Evolutionary conservation across 2,329 filamentous ascomycete species (phyloP), one percentile per base, ranked within the genome.

Genomic region (Epichloe elymi): DNA sequence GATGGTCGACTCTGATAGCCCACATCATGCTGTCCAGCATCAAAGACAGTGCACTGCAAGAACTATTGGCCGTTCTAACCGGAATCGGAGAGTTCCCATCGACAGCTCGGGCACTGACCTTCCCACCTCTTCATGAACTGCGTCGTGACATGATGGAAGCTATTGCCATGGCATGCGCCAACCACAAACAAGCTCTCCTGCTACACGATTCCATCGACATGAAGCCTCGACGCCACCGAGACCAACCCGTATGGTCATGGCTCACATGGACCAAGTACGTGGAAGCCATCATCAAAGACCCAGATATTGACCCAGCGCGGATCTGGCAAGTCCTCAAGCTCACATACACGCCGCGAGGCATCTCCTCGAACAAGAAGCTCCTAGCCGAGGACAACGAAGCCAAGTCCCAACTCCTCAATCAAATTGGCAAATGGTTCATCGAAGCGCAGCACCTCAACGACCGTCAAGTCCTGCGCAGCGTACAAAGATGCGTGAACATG

Each of bases 241-340:
- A 52, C 30, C 46, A 57, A 11, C 49, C 48, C 1, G 7, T 48
- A 4, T 66, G 66, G 61, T 47, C 58, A 15, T 70, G 67, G 65
- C 57, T 57, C 14, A 47, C 57, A 12, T 71, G 68, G 68, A 52
- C 51, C 17, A 58, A 56, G 4, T 62, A 68, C 49, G 42, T 61
- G 4, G 57, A 67, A 39, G 46, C 50, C 26, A 64, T 70, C 53
- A 61, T 69, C 53, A 59, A 59, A 38, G 65, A 70, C 48, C 52
- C 59, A 3, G 46, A 57, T 5, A 37, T 68, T 12, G 50, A 54
- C 6, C 36, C 56, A 10, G 19, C 35, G 15, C 48, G 56, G 7
- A 55, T 66, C 10, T 68, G 65, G 65, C 52, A 57, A 30, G 50
- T 64, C 19, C 53, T 68, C 19, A 54, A 59, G 35, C 53, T 62